Evolutionary conservation across 2,329 filamentous ascomycete species (phyloP).

Genomic region (Alternaria infectoria): DNA sequence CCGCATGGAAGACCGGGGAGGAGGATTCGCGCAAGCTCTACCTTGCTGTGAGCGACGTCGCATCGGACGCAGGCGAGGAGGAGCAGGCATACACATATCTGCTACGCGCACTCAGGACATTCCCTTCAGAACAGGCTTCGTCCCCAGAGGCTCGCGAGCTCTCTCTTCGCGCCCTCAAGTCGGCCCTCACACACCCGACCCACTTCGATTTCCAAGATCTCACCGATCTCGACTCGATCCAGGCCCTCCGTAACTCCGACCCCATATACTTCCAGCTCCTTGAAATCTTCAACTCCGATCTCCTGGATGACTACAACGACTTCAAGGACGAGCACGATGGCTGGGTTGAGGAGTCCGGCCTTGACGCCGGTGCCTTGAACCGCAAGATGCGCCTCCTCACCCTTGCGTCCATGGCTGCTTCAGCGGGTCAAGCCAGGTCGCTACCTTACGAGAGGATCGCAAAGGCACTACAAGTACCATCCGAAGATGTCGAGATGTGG

Average conservation of each 20-base stretch:
- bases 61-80: slow-evolving; percentile 77
- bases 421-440: slow-evolving; percentile 76
- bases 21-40: slow-evolving; percentile 87
- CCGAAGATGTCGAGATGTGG: slow-evolving; percentile 94
- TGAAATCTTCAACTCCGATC: slow-evolving; percentile 92
- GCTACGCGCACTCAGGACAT: slow-evolving; percentile 76
- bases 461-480: slow-evolving; percentile 80
- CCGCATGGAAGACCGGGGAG: slow-evolving; percentile 79
- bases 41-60: slow-evolving; percentile 80
- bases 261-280: slow-evolving; percentile 88
- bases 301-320: slow-evolving; percentile 93
- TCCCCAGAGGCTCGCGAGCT: slow-evolving; percentile 63
- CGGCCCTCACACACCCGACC: slow-evolving; percentile 68
- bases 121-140: slow-evolving; percentile 66
- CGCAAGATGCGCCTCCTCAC: slow-evolving; percentile 97
- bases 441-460: slow-evolving; percentile 87
- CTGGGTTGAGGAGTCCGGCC: slow-evolving; percentile 78
- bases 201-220: slow-evolving; percentile 78
- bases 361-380: slow-evolving; percentile 75
- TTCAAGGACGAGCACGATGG: slow-evolving; percentile 91
- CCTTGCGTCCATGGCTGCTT: slow-evolving; percentile 85
- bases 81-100: slow-evolving; percentile 78
- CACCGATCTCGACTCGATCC: slow-evolving; percentile 75
- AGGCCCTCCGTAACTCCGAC: slow-evolving; percentile 85
- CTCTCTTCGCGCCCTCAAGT: slow-evolving; percentile 68